These are phyloP conservation scores for Aspergillus neoniger DNA, from an alignment of 2,329 filamentous ascomycete genomes.

Conservation along the genomic window DNA sequence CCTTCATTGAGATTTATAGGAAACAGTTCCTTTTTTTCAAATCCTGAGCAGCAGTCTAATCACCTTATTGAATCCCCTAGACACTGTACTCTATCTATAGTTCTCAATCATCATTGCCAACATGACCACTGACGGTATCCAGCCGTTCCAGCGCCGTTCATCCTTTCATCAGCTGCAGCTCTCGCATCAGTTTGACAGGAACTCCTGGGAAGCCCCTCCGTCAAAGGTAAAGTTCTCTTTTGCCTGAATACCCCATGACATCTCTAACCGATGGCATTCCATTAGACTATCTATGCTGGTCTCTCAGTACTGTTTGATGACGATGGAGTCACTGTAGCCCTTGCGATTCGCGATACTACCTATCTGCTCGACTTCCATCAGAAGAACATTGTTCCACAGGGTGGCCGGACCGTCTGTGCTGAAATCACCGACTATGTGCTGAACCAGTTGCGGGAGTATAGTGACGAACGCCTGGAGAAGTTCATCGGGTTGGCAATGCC, in stretches of 20 bases:
- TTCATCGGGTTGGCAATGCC: slow-evolving; percentile 74
- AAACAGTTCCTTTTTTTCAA: background rate
- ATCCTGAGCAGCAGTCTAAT: background rate
- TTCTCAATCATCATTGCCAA: background rate
- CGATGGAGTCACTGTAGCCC: slow-evolving; percentile 59
- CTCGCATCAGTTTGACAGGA: slow-evolving; percentile 33
- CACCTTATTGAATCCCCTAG: background rate
- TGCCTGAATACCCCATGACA: background rate
- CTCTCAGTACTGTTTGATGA: slow-evolving; percentile 39
- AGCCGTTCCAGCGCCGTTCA: slow-evolving; percentile 30
- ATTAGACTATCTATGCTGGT: slow-evolving; percentile 46
- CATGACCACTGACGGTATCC: slow-evolving; percentile 3
- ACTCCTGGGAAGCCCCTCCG: slow-evolving; percentile 41
- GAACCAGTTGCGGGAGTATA: slow-evolving; percentile 59
- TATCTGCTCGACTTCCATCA: slow-evolving; percentile 74
- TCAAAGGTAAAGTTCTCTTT: slow-evolving; percentile 35
- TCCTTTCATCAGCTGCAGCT: slow-evolving; percentile 38
- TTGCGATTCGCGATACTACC: slow-evolving; percentile 72
- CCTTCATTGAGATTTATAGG: background rate
- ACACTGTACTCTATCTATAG: background rate
- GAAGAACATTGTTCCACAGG: slow-evolving; percentile 55
- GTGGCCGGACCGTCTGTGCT: slow-evolving; percentile 40
- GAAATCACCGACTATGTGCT: slow-evolving; percentile 64
- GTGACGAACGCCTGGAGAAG: slow-evolving; percentile 68
- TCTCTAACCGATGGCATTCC: background rate